A percentile compares a stretch with the other conserved stretches of the same genome.
phyloP scores from a whole-genome alignment of 2,329 filamentous ascomycete species.

The Colletotrichum godetiae region DNA sequence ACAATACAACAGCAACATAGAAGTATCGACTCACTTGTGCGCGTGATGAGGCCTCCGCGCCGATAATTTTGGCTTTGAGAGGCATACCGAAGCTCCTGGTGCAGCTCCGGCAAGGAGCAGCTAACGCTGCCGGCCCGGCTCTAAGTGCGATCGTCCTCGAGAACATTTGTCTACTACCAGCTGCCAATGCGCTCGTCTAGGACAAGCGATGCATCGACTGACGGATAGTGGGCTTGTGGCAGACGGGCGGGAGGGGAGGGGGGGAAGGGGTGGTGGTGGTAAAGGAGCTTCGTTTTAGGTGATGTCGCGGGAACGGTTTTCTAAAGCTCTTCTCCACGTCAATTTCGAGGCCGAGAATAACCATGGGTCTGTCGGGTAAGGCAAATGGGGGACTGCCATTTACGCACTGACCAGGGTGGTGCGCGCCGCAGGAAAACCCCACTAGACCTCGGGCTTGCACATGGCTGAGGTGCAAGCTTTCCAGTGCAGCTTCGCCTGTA shows the following conservation, averaged over 20 bases:
- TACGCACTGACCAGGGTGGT: slow-evolving; percentile 2
- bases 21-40: slow-evolving; percentile 28
- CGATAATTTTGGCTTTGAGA: slow-evolving; percentile 79
- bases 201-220: slow-evolving; percentile 47
- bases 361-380: slow-evolving; percentile 19
- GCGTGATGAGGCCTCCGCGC: slow-evolving; percentile 42
- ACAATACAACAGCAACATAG: not conserved
- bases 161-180: slow-evolving; percentile 62
- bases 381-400: slow-evolving; percentile 17
- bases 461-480: slow-evolving; percentile 10
- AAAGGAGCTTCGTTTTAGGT: slow-evolving; percentile 4
- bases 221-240: slow-evolving; percentile 21
- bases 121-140: slow-evolving; percentile 62
- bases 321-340: slow-evolving; percentile 39
- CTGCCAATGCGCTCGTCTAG: slow-evolving; percentile 49
- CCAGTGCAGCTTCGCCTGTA: not conserved
- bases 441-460: not conserved
- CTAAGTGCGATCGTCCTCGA: slow-evolving; percentile 63
- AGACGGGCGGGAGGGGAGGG: slow-evolving; percentile 22
- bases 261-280: not conserved
- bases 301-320: slow-evolving; percentile 46
- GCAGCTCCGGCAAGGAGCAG: slow-evolving; percentile 55
- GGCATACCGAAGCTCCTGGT: slow-evolving; percentile 73
- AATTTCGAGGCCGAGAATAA: slow-evolving; percentile 44
- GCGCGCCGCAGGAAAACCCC: not conserved